Evolutionary conservation across 2,329 filamentous ascomycete genomes (phyloP).

Genomic region (Aspergillus cejpii): DNA sequence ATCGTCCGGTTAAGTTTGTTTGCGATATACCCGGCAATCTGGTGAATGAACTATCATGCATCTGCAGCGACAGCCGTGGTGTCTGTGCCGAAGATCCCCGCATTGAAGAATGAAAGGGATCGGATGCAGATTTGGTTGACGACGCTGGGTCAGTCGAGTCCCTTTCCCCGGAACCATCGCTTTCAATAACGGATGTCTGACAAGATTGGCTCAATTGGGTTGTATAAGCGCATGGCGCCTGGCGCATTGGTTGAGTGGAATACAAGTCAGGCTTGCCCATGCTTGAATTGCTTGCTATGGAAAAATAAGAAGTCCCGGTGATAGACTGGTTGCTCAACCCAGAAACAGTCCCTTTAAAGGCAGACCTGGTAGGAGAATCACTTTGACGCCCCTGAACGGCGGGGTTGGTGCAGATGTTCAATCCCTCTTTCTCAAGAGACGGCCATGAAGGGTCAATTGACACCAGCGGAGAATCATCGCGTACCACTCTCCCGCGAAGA

Average conservation of each 20-base stretch:
- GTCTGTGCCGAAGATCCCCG: conserved; percentile 29
- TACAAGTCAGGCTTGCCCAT: conserved; percentile 46
- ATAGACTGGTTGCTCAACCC: conserved; percentile 47
- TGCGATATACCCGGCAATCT: conserved; percentile 48
- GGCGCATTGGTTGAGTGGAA: conserved; percentile 52
- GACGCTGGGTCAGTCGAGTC: conserved; percentile 44
- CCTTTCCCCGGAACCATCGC: conserved; percentile 39
- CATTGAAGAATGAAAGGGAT: conserved; percentile 24
- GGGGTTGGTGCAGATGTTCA: conserved; percentile 46
- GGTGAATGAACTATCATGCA: conserved; percentile 39
- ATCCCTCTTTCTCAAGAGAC: conserved; percentile 50
- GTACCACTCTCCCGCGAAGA: conserved; percentile 49
- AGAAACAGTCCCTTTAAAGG: conserved; percentile 37
- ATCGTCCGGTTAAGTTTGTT: conserved; percentile 46
- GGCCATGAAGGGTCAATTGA: conserved; percentile 52
- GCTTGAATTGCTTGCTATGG: conserved; percentile 41
- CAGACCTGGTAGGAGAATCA: conserved; percentile 37
- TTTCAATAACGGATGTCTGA: conserved; percentile 45
- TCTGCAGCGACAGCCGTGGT: conserved; percentile 33
- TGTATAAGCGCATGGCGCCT: conserved; percentile 49
- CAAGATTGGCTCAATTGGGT: conserved; percentile 47
- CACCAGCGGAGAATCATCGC: conserved; percentile 42
- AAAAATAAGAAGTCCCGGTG: conserved; percentile 51
- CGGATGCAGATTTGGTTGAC: conserved; percentile 13
- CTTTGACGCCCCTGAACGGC: conserved; percentile 25